Conservation (phyloP, 106 monocot species). For the Allium fistulosum region DNA sequence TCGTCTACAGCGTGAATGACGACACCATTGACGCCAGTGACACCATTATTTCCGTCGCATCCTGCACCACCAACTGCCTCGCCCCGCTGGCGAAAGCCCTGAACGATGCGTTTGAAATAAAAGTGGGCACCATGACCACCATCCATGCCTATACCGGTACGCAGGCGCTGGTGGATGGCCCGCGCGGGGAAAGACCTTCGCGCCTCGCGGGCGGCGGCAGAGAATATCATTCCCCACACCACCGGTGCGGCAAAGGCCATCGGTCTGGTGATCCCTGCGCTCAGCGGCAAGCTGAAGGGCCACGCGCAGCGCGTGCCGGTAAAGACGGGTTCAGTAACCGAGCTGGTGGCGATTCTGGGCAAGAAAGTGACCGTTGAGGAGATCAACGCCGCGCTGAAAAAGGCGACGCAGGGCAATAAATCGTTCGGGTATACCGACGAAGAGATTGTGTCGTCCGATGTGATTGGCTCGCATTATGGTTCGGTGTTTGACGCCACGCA, state of each 20-base stretch:
- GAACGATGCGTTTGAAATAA: neutral
- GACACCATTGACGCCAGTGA: neutral
- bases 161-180: too few species aligned
- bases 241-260: conserved; percentile 2
- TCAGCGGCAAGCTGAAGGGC: neutral
- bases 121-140: neutral
- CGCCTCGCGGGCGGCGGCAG: neutral
- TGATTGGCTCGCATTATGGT: neutral
- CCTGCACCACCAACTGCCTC: conserved; percentile 5
- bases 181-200: too few species aligned
- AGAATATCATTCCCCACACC: neutral
- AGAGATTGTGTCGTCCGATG: neutral
- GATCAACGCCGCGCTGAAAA: conserved; percentile 1
- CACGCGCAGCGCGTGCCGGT: neutral
- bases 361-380: neutral
- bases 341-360: neutral
- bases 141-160: conserved; percentile 7
- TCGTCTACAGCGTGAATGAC: conserved; percentile 1
- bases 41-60: neutral
- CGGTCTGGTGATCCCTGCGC: neutral
- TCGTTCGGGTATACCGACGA: neutral
- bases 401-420: conserved; percentile 2
- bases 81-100: conserved; percentile 4
- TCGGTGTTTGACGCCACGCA: neutral
- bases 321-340: neutral